phyloP scores from a whole-genome alignment of 129 eudicot species.

The Logfia minima region DNA sequence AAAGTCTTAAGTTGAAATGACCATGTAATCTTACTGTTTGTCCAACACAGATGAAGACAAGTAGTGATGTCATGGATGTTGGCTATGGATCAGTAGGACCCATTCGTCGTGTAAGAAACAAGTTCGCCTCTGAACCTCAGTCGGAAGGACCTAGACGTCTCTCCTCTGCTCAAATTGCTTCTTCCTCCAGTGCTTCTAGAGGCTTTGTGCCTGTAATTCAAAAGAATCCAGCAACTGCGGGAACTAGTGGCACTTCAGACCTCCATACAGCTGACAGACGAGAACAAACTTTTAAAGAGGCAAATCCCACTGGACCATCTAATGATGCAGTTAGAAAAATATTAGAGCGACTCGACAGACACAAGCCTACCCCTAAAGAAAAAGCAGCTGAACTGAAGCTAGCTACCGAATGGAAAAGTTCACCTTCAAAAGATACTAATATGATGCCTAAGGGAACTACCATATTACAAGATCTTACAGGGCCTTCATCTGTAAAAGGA shows the following conservation, averaged over 20 bases:
- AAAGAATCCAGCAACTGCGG: constrained; percentile 46
- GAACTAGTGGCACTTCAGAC: constrained; percentile 40
- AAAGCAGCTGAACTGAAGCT: constrained; percentile 69
- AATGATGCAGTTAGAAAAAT: constrained; percentile 60
- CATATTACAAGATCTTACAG: constrained; percentile 23
- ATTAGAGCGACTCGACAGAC: constrained; percentile 71
- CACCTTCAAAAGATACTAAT: constrained; percentile 39
- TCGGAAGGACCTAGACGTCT: constrained; percentile 49
- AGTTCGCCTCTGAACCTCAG: constrained; percentile 51
- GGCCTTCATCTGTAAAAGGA: constrained; percentile 32
- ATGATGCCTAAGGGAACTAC: constrained; percentile 19
- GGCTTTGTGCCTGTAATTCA: constrained; percentile 45
- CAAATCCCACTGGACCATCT: constrained; percentile 39
- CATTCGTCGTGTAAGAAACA: constrained; percentile 61
- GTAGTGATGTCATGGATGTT: constrained; percentile 44
- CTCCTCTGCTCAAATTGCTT: constrained; percentile 38
- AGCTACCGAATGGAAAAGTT: constrained; percentile 61
- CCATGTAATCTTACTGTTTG: neutral
- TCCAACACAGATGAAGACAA: constrained; percentile 46
- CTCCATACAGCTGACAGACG: constrained; percentile 32
- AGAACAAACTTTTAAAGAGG: constrained; percentile 33
- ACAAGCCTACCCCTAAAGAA: constrained; percentile 75
- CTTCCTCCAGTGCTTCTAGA: constrained; percentile 43
- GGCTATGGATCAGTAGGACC: constrained; percentile 83
- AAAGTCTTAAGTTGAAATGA: constrained; percentile 1